Base-by-base conservation (phyloP, 441 rosid genomes). In the Croton setiger region DNA sequence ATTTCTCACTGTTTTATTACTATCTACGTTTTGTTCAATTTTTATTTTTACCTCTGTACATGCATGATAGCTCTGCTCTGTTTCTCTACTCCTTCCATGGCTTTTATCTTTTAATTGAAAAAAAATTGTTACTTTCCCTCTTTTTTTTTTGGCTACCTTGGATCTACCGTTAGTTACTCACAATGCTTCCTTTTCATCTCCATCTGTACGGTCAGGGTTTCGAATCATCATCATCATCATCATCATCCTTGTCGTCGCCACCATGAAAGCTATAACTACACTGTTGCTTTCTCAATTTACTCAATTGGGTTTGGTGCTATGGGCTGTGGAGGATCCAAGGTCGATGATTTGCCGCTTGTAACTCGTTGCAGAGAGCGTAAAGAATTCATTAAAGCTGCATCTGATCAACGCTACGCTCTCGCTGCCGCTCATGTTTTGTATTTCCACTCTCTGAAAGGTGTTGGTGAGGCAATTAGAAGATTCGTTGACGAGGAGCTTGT, bases 241-340 rank as follows among this genome's bases (percentile, higher is more conserved):
- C 31, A 27, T 27, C 31, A 27, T 27, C 31, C 31, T 27, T 27
- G 31, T 3, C 69, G 36, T 23, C 21, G 43, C 31, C 77, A 63
- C 60, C 69, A 74, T 74, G 77, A 74, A 57, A 39, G 21, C 68
- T 31, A 21, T 49, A 5, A 5, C 18, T 48, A 54, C 43, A 4
- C 41, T 7, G n/a, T 63, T 67, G 45, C 35, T 64, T 63, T 56
- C n/a, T 58, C 51, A 21, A 14, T 54, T 54, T 23, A 18, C 53
- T 53, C 23, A 23, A n/a, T 62, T 65, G 52, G 35, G 51, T 23
- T 59, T 49, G 8, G 13, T 58, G 70, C 63, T 45, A 92, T 94
- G 98, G 98, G 98, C 81, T 94, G 98, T 63, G 93, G 93, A 78
- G 93, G 83, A 51, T 94, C 98, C 73, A 94, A 94, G 68, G 76